phyloP scores from a whole-genome alignment of 257 asterid species.

The Solanum bukasovii region DNA sequence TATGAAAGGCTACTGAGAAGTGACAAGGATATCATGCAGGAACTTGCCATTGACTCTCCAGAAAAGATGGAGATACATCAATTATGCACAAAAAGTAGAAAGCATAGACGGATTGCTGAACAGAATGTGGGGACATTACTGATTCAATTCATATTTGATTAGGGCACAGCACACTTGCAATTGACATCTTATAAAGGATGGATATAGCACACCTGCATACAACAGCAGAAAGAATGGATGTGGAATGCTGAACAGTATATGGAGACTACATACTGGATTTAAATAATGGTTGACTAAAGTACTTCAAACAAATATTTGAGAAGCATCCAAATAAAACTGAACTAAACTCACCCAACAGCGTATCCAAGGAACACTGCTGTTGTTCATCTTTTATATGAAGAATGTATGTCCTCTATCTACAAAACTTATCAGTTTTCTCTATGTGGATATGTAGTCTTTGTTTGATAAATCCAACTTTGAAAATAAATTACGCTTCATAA shows the following conservation, averaged over 20 bases:
- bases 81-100: not conserved
- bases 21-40: not conserved
- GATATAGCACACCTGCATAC: not conserved
- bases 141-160: not conserved
- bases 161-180: not conserved
- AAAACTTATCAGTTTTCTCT: not conserved
- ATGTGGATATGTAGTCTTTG: not conserved
- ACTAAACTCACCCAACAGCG: not conserved
- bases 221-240: not conserved
- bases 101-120: not conserved
- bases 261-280: not conserved
- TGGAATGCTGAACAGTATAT: not conserved
- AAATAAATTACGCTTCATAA: not conserved
- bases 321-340: not conserved
- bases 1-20: not conserved
- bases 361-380: not conserved
- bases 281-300: not conserved
- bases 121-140: not conserved
- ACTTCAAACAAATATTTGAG: not conserved
- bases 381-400: not conserved
- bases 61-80: not conserved
- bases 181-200: not conserved
- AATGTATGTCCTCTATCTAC: not conserved
- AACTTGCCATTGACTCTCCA: not conserved
- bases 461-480: not conserved